Conservation (phyloP, 345 rosid genomes). For the Brassica nigra region DNA sequence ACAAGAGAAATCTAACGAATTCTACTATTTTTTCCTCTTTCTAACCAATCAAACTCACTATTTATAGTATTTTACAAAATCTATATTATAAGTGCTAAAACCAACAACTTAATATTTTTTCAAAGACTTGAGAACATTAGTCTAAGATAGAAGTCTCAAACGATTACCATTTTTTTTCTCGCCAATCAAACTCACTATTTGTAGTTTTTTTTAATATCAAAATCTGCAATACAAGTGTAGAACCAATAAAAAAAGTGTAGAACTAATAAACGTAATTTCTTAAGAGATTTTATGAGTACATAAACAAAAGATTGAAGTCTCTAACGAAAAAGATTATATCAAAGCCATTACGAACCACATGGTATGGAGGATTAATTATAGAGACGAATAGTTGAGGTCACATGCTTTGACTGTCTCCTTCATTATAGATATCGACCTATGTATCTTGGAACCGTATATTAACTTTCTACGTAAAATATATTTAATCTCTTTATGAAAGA, state of each 20-base stretch:
- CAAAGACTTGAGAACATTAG: not conserved
- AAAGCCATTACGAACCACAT: conserved; percentile 37
- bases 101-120: not conserved
- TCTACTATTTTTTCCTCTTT: no score
- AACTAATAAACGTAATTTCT: not conserved
- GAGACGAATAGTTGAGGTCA: conserved; percentile 40
- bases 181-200: not conserved
- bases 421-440: conserved; percentile 19
- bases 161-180: not conserved
- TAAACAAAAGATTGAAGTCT: conserved; percentile 6
- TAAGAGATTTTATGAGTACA: not conserved
- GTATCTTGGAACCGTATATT: conserved; percentile 31
- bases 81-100: not conserved
- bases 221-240: not conserved
- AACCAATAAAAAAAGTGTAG: not conserved
- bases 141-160: not conserved
- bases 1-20: no score
- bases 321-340: conserved; percentile 21
- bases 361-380: conserved; percentile 28
- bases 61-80: not conserved
- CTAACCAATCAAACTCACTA: not conserved
- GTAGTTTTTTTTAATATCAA: not conserved
- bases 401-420: conserved; percentile 43
- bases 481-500: conserved; percentile 32
- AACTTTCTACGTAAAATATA: conserved; percentile 32